Evolutionary conservation across 2,329 filamentous ascomycete genomes (phyloP), one percentile per base, ranked within the genome.

Genomic region (Fusarium cyanostomum): DNA sequence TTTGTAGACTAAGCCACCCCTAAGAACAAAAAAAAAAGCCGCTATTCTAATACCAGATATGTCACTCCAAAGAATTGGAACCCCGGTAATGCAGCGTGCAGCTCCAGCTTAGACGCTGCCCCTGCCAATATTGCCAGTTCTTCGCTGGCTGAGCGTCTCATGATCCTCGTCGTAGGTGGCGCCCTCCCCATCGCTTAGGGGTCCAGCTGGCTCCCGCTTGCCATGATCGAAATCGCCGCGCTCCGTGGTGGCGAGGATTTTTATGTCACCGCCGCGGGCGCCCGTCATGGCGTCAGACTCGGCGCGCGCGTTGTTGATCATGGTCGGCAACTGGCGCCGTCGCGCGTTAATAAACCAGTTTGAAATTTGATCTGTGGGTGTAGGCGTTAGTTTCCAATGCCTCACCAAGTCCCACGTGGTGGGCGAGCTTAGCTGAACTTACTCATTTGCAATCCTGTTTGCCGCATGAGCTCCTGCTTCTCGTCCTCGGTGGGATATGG

Each of bases 401-500:
- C 34, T 50, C 10, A 26, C 12, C 15, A 41, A 38, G 37, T 18
- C 38, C 15, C 38, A 49, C 33, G 42, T 34, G 27, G 26, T 39
- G 44, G 30, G 33, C 12, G 24, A 37, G 34, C 24, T 24, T 10
- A 24, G 34, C 21, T 39, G 66, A 73, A 85, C 87, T 80, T 82
- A 86, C 90, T 94, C 80, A 96, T 89, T 52, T 91, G 89, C 26
- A 97, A 80, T 1, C 88, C 88, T 1, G 92, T 96, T 71, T 87
- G 82, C 42, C 84, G 84, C 83, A 93, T 92, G 43, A 96, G 82
- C 57, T 91, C 86, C 72, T 94, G 87, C 77, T 96, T 96, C 78
- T 96, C 90, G 62, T 96, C 92, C 75, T 96, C 92, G 5, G 88
- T 93, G 2, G 92, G 92, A 73, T 96, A 96, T 0, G 92, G 92